Conservation (phyloP, 1,284 basidiomycete genomes). For the Cystobasidium sp. region DNA sequence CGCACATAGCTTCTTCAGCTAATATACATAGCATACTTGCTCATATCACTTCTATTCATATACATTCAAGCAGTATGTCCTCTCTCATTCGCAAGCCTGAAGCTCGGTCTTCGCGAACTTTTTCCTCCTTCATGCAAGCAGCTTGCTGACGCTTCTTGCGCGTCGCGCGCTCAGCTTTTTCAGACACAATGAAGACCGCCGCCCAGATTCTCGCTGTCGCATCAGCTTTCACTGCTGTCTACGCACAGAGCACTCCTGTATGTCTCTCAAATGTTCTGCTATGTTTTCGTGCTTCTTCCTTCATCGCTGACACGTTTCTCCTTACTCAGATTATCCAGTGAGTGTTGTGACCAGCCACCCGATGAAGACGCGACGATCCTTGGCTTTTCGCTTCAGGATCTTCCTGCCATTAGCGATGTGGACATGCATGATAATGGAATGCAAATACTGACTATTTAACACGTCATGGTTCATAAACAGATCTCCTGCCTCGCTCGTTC, state of each 20-base stretch:
- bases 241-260: constrained; percentile 44
- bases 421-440: background rate
- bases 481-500: constrained; percentile 43
- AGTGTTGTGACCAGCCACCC: constrained; percentile 31
- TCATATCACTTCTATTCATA: too few relatives aligned
- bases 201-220: constrained; percentile 20
- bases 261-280: constrained; percentile 20
- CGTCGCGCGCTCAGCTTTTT: constrained; percentile 10
- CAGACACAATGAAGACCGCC: constrained; percentile 37
- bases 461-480: constrained; percentile 1
- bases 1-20: constrained; percentile 20
- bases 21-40: too few relatives aligned
- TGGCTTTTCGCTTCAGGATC: background rate
- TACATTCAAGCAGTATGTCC: too few relatives aligned
- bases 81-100: background rate
- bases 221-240: constrained; percentile 37
- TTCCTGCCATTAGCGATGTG: constrained; percentile 3
- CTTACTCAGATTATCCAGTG: constrained; percentile 22
- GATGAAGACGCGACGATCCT: constrained; percentile 4
- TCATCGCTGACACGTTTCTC: constrained; percentile 9
- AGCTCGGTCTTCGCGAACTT: background rate
- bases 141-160: constrained; percentile 5
- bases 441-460: background rate
- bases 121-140: background rate
- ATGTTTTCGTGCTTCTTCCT: background rate